Evolutionary conservation across 108 stramenopile species (phyloP).

Genomic region (Schizochytrium sp.): DNA sequence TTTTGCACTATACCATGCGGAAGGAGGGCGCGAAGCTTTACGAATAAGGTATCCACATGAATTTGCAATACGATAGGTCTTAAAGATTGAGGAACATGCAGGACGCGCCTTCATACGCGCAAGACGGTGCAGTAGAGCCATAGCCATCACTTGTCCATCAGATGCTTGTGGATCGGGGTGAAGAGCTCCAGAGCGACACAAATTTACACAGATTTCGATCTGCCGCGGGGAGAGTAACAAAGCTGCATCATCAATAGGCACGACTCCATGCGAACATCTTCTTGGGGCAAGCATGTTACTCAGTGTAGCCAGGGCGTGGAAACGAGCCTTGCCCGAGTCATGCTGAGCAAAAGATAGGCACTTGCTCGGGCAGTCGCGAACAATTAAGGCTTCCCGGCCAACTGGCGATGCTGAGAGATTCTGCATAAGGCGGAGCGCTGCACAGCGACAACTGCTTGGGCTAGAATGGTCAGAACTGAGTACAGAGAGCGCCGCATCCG

Average conservation of each 20-base stretch:
- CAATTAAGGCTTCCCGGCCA: constrained; percentile 9
- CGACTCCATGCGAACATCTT: background rate
- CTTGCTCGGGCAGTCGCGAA: constrained; percentile 5
- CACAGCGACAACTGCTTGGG: background rate
- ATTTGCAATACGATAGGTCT: background rate
- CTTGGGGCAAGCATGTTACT: constrained; percentile 20
- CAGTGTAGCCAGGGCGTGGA: constrained; percentile 11
- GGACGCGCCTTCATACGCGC: background rate
- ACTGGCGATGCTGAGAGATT: background rate
- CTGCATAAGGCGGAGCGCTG: background rate
- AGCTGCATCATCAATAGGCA: background rate
- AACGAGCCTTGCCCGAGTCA: background rate
- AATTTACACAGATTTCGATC: background rate
- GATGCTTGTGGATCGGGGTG: background rate
- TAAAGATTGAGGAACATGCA: background rate
- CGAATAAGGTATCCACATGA: background rate
- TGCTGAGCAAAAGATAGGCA: background rate
- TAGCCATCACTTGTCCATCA: constrained; percentile 12
- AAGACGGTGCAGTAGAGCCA: constrained; percentile 8
- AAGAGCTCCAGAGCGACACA: background rate
- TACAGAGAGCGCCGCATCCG: background rate
- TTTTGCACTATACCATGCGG: background rate
- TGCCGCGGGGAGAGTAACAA: background rate
- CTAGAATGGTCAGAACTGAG: background rate
- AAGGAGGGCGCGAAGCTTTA: background rate